These are phyloP conservation scores for Amanita pallidorosea DNA, from an alignment of 768 basidiomycete genomes.

Conservation along the genomic window DNA sequence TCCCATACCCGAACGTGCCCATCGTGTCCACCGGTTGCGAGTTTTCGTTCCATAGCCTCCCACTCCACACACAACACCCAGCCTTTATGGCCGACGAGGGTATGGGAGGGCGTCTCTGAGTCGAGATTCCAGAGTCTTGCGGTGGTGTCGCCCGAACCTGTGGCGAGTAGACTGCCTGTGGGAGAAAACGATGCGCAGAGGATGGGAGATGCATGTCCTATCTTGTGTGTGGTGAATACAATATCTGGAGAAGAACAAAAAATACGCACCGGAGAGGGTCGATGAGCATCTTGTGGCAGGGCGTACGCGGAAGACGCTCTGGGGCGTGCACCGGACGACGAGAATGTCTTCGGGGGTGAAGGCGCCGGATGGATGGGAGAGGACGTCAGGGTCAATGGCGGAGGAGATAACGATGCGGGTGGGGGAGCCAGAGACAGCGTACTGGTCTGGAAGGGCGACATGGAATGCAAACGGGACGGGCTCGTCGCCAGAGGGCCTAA, in stretches of 20 bases:
- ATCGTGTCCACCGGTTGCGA: constrained; percentile 93
- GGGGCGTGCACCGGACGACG: constrained; percentile 83
- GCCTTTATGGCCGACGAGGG: constrained; percentile 79
- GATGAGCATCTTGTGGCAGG: constrained; percentile 93
- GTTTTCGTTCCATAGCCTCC: constrained; percentile 84
- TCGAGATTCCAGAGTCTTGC: constrained; percentile 91
- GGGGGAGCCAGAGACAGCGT: constrained; percentile 34
- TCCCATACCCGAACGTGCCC: constrained; percentile 92
- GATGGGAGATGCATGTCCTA: constrained; percentile 88
- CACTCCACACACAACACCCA: constrained; percentile 98
- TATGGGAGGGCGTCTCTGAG: constrained; percentile 86
- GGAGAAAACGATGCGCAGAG: constrained; percentile 95
- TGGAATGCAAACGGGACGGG: constrained; percentile 91
- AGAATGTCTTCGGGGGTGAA: constrained; percentile 85
- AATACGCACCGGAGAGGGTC: constrained; percentile 64
- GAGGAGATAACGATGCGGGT: constrained; percentile 77
- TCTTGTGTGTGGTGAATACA: background rate
- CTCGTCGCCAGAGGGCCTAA: constrained; percentile 74
- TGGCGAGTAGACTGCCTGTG: constrained; percentile 83
- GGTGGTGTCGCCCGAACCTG: constrained; percentile 90
- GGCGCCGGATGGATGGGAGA: constrained; percentile 57
- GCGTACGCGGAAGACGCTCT: constrained; percentile 90
- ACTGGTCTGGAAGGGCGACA: constrained; percentile 55
- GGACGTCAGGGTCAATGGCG: constrained; percentile 74
- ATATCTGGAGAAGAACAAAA: background rate